Evolutionary conservation across 805 yeast genomes (phyloP).

Genomic region (Ogataea glucozyma): DNA sequence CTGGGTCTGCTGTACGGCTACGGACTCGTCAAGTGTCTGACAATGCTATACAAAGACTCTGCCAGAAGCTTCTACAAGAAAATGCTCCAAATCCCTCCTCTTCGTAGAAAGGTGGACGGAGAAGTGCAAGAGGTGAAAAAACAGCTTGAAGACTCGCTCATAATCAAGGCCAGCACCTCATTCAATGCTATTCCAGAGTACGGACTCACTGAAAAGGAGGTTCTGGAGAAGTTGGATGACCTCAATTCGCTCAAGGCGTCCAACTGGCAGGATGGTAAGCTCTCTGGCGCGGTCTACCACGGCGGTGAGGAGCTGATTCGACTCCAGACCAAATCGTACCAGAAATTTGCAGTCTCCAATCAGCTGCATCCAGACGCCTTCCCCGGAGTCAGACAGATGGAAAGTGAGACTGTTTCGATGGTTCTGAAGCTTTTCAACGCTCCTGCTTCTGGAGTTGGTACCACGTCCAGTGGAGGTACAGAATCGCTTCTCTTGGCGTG

Average conservation of each 20-base stretch:
- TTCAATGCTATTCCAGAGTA: slow-evolving; percentile 54
- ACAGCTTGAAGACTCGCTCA: slow-evolving; percentile 56
- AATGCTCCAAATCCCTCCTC: slow-evolving; percentile 31
- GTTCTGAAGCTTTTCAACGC: slow-evolving; percentile 78
- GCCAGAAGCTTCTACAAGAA: slow-evolving; percentile 14
- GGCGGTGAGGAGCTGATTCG: slow-evolving; percentile 80
- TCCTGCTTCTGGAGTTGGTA: slow-evolving; percentile 72
- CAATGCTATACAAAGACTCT: not conserved
- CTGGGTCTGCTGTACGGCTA: slow-evolving; percentile 26
- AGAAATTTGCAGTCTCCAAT: slow-evolving; percentile 80
- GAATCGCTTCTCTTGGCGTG: slow-evolving; percentile 88
- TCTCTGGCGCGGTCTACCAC: slow-evolving; percentile 96
- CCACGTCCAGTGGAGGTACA: slow-evolving; percentile 93
- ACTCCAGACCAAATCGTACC: slow-evolving; percentile 76
- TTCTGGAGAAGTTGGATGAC: slow-evolving; percentile 53
- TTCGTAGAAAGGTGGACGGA: slow-evolving; percentile 55
- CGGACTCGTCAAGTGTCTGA: slow-evolving; percentile 23
- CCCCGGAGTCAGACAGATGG: slow-evolving; percentile 96
- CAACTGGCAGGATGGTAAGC: slow-evolving; percentile 81
- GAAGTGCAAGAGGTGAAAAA: slow-evolving; percentile 53
- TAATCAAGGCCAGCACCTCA: slow-evolving; percentile 50
- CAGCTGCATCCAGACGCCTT: slow-evolving; percentile 97
- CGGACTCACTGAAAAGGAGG: slow-evolving; percentile 53
- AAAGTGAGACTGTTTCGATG: slow-evolving; percentile 92
- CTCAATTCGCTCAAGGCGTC: slow-evolving; percentile 54